A percentile compares a stretch with the other conserved stretches of the same genome.
Conservation (phyloP, 495 filamentous ascomycete genomes). For the Umbilicaria muhlenbergii region DNA sequence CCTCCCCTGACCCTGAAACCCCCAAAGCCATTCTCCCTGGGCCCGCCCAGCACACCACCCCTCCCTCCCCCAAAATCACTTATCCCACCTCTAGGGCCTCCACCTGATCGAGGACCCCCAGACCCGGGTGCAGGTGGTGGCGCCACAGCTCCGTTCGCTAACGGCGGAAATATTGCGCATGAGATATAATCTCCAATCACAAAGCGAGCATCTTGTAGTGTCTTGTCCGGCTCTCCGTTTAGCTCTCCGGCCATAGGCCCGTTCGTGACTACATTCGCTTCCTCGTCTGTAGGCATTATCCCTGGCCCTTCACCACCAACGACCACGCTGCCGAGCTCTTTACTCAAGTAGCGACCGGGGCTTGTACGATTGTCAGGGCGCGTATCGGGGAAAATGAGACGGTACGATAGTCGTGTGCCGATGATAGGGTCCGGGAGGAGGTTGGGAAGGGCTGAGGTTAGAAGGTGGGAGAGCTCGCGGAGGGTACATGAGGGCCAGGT, state of each 20-base stretch:
- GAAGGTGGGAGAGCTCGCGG: slow-evolving; percentile 63
- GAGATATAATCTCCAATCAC: slow-evolving; percentile 81
- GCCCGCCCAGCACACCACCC: slow-evolving; percentile 14
- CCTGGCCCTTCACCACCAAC: slow-evolving; percentile 39
- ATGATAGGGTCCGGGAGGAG: slow-evolving; percentile 60
- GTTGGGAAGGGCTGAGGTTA: slow-evolving; percentile 45
- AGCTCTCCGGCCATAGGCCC: slow-evolving; percentile 20
- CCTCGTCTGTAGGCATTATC: slow-evolving; percentile 10
- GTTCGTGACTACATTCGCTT: slow-evolving; percentile 6
- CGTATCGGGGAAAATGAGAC: slow-evolving; percentile 74
- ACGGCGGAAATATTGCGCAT: slow-evolving; percentile 62
- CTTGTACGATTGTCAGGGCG: slow-evolving; percentile 32
- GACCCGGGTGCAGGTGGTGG: slow-evolving; percentile 29
- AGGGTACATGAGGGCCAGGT: slow-evolving; percentile 79
- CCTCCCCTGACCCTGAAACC: slow-evolving; percentile 20
- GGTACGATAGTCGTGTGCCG: slow-evolving; percentile 73
- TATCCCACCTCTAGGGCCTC: slow-evolving; percentile 27
- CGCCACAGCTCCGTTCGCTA: slow-evolving; percentile 57
- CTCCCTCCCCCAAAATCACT: slow-evolving; percentile 20
- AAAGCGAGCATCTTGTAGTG: slow-evolving; percentile 58
- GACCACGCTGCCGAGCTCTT: slow-evolving; percentile 72
- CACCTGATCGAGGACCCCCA: slow-evolving; percentile 9
- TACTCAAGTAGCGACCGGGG: slow-evolving; percentile 47
- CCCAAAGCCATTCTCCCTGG: slow-evolving; percentile 13
- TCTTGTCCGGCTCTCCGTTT: slow-evolving; percentile 50